These are phyloP conservation scores for Verbascum thapsus DNA, from an alignment of 257 asterid genomes.

Conservation along the genomic window DNA sequence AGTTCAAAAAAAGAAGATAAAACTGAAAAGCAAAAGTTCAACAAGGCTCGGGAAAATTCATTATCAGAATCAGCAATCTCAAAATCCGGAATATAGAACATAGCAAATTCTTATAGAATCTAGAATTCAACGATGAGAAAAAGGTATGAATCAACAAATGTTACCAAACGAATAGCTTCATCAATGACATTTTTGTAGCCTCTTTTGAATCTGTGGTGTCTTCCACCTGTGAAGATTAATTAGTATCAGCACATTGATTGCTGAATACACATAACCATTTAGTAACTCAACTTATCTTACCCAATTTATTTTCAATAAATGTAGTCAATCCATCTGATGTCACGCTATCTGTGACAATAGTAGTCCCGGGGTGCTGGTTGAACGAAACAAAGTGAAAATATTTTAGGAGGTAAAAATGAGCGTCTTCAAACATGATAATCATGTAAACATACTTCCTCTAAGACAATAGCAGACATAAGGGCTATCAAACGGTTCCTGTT, in stretches of 20 bases:
- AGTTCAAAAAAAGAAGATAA: no score
- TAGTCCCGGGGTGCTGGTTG: conserved; percentile 92
- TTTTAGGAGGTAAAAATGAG: conserved; percentile 29
- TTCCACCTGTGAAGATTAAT: conserved; percentile 70
- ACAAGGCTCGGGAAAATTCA: background rate
- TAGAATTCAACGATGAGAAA: conserved; percentile 13
- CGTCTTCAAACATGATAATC: conserved; percentile 9
- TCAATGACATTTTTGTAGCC: conserved; percentile 99
- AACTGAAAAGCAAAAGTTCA: conserved; percentile 10
- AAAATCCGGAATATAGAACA: conserved; percentile 22
- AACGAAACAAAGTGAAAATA: conserved; percentile 29
- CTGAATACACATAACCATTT: conserved; percentile 18
- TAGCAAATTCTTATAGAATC: background rate
- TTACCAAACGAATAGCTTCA: conserved; percentile 96
- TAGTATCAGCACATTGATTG: conserved; percentile 28
- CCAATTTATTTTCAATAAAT: conserved; percentile 88
- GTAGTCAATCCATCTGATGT: conserved; percentile 97
- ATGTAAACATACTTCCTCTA: conserved; percentile 77
- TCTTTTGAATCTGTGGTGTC: conserved; percentile 93
- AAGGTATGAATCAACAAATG: conserved; percentile 13
- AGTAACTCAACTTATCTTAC: conserved; percentile 45
- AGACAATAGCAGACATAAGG: conserved; percentile 85
- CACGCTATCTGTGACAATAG: conserved; percentile 96
- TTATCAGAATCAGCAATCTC: background rate
- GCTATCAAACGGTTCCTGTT: conserved; percentile 97